A percentile compares a stretch with the other conserved stretches of the same genome.
phyloP scores from a whole-genome alignment of 2,329 filamentous ascomycete species.

The Penicillium rolfsii region DNA sequence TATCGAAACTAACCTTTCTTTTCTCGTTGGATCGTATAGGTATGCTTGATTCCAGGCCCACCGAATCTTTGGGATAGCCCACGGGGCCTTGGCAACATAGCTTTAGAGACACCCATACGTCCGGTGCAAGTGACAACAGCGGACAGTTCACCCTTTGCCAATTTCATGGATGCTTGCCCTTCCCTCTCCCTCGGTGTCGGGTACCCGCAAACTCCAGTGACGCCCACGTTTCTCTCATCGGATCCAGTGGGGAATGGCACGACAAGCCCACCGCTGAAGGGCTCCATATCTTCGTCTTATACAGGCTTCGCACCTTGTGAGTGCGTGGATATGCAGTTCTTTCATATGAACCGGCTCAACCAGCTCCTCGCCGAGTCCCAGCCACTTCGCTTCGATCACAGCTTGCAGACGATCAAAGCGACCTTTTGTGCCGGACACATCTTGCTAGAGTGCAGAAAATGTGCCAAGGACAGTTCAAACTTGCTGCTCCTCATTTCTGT shows the following conservation, averaged over 20 bases:
- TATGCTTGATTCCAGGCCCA: conserved; percentile 25
- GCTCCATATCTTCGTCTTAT: conserved; percentile 31
- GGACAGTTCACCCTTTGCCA: conserved; percentile 24
- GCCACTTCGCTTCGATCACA: conserved; percentile 38
- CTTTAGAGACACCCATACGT: conserved; percentile 25
- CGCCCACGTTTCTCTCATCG: conserved; percentile 36
- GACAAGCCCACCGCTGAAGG: conserved; percentile 34
- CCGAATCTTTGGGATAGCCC: conserved; percentile 35
- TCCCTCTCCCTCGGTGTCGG: conserved; percentile 24
- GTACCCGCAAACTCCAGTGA: conserved; percentile 35
- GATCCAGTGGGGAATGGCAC: conserved; percentile 34
- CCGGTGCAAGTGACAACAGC: conserved; percentile 19
- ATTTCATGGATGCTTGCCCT: conserved; percentile 23
- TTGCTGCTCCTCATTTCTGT: conserved; percentile 36
- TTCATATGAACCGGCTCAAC: conserved; percentile 38
- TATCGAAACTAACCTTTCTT: not conserved
- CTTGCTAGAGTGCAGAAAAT: conserved; percentile 37
- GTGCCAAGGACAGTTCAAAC: conserved; percentile 36
- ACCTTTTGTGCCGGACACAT: conserved; percentile 35
- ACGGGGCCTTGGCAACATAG: conserved; percentile 25
- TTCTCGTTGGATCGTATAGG: conserved; percentile 9
- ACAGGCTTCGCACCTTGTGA: conserved; percentile 30
- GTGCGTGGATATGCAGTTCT: conserved; percentile 36
- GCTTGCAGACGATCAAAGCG: conserved; percentile 36
- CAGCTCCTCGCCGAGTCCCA: conserved; percentile 32